A percentile compares a stretch with the other conserved stretches of the same genome.
Evolutionary conservation across 1,284 basidiomycete species (phyloP).

Genomic region (Mycena citricolor): DNA sequence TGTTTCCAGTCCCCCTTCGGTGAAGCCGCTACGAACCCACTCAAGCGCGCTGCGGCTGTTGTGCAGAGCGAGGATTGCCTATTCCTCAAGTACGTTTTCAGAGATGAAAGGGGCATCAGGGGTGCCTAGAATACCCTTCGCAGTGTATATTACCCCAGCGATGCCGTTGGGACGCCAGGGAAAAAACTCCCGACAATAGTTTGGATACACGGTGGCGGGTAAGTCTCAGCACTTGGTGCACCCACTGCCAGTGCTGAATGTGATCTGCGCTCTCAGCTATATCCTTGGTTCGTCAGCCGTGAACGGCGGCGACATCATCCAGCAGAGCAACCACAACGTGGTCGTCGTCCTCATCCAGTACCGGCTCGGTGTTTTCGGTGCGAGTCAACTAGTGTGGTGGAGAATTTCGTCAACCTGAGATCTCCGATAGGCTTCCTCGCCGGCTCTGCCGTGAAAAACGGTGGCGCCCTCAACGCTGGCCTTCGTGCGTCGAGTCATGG

Average conservation of each 20-base stretch:
- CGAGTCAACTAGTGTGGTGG: slow-evolving; percentile 25
- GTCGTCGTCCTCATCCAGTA: slow-evolving; percentile 23
- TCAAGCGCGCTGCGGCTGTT: too few species aligned
- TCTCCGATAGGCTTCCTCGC: slow-evolving; percentile 2
- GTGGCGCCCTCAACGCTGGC: slow-evolving; percentile 20
- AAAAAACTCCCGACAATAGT: slow-evolving; percentile 15
- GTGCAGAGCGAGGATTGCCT: slow-evolving; percentile 16
- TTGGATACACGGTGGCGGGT: slow-evolving; percentile 25
- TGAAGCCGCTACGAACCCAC: slow-evolving; percentile 26
- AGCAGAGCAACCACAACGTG: slow-evolving; percentile 6
- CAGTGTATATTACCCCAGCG: slow-evolving; percentile 21
- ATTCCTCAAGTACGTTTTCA: slow-evolving; percentile 17
- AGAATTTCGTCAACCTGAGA: too few species aligned
- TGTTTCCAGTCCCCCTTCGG: slow-evolving; percentile 28
- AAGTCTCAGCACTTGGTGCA: background rate
- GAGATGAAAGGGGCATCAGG: background rate
- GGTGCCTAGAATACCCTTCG: background rate
- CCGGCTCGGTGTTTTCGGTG: slow-evolving; percentile 37
- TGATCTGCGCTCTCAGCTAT: background rate
- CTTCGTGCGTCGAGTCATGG: slow-evolving; percentile 1
- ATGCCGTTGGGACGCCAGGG: slow-evolving; percentile 5
- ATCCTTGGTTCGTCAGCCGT: background rate
- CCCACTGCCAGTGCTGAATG: too few species aligned
- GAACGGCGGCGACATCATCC: slow-evolving; percentile 9
- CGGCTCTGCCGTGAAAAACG: slow-evolving; percentile 9